These are phyloP conservation scores for Nemania sp. DNA, from an alignment of 2,329 filamentous ascomycete species.

Conservation along the genomic window DNA sequence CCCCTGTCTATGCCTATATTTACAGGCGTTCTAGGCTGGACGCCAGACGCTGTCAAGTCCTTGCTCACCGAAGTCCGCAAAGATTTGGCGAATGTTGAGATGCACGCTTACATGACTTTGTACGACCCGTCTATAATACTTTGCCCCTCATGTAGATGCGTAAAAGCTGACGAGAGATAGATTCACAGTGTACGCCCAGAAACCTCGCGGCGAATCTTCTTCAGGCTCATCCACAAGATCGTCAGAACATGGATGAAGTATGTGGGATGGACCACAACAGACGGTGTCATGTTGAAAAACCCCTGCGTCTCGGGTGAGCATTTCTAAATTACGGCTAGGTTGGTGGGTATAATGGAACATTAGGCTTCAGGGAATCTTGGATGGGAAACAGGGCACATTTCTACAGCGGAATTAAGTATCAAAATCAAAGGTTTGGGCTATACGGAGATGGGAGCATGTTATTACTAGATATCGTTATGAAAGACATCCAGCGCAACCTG, in stretches of 20 bases:
- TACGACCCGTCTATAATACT: constrained; percentile 19
- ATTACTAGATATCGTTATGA: neutral
- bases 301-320: neutral
- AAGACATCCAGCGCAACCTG: neutral
- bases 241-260: constrained; percentile 6
- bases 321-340: too few species aligned
- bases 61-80: constrained; percentile 31
- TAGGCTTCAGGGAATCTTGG: neutral
- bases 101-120: constrained; percentile 37
- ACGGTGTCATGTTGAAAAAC: neutral
- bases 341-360: neutral
- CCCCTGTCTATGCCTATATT: constrained; percentile 31
- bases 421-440: neutral
- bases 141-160: neutral
- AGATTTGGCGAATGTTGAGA: constrained; percentile 29
- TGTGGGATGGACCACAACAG: neutral
- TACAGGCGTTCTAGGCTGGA: constrained; percentile 31
- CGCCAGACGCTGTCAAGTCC: constrained; percentile 24
- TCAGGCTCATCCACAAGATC: constrained; percentile 22
- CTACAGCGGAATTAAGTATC: neutral
- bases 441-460: neutral
- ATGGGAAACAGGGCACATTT: neutral
- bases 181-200: constrained; percentile 36
- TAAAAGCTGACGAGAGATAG: constrained; percentile 20
- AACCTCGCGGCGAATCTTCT: constrained; percentile 31